phyloP scores from a whole-genome alignment of 2,329 filamentous ascomycete genomes.

The Arthrinium puccinioides region DNA sequence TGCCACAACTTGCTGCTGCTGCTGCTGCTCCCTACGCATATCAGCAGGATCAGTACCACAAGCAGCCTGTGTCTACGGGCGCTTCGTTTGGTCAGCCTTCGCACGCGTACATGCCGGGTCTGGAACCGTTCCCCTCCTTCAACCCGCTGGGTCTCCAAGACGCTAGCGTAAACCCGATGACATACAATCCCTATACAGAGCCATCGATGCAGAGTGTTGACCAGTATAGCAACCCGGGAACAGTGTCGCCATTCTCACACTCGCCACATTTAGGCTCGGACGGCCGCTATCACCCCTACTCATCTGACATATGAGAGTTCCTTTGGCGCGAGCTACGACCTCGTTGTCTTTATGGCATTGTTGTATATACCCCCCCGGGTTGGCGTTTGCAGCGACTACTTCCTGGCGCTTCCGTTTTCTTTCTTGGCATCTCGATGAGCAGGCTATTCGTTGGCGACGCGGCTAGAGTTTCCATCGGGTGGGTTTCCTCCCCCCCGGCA shows the following conservation, averaged over 20 bases:
- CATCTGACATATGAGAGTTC: too few relatives aligned
- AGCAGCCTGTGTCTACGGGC: constrained; percentile 22
- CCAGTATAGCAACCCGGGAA: constrained; percentile 32
- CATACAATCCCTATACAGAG: constrained; percentile 25
- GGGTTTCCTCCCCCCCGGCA: too few relatives aligned
- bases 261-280: constrained; percentile 31
- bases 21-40: too few relatives aligned
- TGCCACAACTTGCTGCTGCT: constrained; percentile 9
- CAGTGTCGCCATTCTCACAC: constrained; percentile 33
- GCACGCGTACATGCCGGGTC: constrained; percentile 23
- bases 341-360: neutral
- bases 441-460: too few relatives aligned
- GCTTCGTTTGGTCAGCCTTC: constrained; percentile 15
- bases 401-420: too few relatives aligned
- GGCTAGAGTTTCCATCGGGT: too few relatives aligned
- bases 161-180: constrained; percentile 16
- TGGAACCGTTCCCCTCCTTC: constrained; percentile 29
- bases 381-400: too few relatives aligned
- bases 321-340: neutral
- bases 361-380: too few relatives aligned
- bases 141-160: constrained; percentile 32
- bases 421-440: too few relatives aligned
- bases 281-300: constrained; percentile 24
- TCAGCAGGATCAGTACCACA: constrained; percentile 19
- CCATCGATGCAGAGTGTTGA: constrained; percentile 20